Base-by-base conservation (phyloP, 495 filamentous ascomycete species). In the Usnea hakonensis region DNA sequence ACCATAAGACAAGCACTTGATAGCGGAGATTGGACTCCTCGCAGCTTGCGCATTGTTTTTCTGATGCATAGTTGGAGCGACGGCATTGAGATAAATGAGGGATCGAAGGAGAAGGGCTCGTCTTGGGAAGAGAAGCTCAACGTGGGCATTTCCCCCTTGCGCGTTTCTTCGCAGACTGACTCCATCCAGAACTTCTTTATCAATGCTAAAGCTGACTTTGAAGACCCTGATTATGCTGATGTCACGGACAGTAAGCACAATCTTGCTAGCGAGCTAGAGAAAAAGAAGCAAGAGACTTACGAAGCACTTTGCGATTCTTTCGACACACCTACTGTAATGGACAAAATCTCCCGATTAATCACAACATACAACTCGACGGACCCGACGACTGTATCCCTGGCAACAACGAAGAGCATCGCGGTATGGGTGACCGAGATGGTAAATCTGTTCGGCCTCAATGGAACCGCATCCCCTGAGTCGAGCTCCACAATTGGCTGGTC, bases 1-100 rank as follows among this genome's bases (percentile, higher is more conserved):
- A 95, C 94, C 0, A 95, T 98, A 63, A 83, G 88, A 11, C 88
- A 94, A 67, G 91, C 91, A 0, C 77, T 98, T 1, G 80, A 79
- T 9, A 75, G 78, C 5, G 83, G 83, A n/a, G 87, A 85, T 26
- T 96, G 90, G 81, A 96, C 89, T 0, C 76, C 94, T 0, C 83
- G 94, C 43, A 83, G 82, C 30, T 78, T 97, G 75, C 79, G 94
- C 33, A 88, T 97, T 55, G 86, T 94, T 11, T 96, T 98, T 76
- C 71, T 98, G 36, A 82, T 95, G 55, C 89, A 91, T 50, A 81
- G 81, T 11, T 98, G 94, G 94, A 88, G 89, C 62, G 89, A 96
- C 35, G 89, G 90, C 1, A 83, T 97, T 33, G 94, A 98, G 70
- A 91, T 98, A 63, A 91, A 90, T 1, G 84, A 86, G 0, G 92